phyloP scores from a whole-genome alignment of 2,329 filamentous ascomycete species.

The Coniochaeta sp. region DNA sequence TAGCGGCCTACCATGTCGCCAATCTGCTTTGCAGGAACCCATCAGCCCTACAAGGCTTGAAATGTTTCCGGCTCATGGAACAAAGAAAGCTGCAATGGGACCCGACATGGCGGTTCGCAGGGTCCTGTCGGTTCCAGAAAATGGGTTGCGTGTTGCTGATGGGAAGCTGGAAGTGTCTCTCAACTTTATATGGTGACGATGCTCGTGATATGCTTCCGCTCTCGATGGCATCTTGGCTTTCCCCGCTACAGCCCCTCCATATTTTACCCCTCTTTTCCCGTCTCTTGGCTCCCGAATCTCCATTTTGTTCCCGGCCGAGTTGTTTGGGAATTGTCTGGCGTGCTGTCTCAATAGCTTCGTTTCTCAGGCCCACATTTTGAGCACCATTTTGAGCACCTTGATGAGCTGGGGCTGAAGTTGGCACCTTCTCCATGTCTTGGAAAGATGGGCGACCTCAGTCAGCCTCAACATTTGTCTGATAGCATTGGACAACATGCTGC shows the following conservation, averaged over 20 bases:
- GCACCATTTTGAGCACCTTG: too few relatives aligned
- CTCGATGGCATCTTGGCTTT: not conserved
- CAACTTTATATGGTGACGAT: too few relatives aligned
- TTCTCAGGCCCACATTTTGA: not conserved
- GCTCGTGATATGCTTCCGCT: too few relatives aligned
- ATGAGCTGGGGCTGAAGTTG: too few relatives aligned
- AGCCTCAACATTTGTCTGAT: not conserved
- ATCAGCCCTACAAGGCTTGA: constrained; percentile 9
- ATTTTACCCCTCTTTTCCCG: not conserved
- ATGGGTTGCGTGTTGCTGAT: too few relatives aligned
- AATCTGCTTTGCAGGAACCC: constrained; percentile 2
- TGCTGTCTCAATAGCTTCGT: not conserved
- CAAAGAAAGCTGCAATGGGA: not conserved
- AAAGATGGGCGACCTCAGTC: not conserved
- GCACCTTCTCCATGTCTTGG: too few relatives aligned
- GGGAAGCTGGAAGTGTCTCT: not conserved
- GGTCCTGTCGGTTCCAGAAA: not conserved
- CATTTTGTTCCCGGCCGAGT: not conserved
- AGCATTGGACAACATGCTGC: not conserved
- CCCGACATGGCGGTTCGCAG: not conserved
- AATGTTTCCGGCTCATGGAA: not conserved
- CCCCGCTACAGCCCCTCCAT: too few relatives aligned
- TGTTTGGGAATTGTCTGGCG: not conserved
- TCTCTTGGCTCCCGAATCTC: not conserved
- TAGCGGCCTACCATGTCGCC: constrained; percentile 15